Evolutionary conservation across 1,284 basidiomycete genomes (phyloP).

Genomic region (Tylopilus sp.): DNA sequence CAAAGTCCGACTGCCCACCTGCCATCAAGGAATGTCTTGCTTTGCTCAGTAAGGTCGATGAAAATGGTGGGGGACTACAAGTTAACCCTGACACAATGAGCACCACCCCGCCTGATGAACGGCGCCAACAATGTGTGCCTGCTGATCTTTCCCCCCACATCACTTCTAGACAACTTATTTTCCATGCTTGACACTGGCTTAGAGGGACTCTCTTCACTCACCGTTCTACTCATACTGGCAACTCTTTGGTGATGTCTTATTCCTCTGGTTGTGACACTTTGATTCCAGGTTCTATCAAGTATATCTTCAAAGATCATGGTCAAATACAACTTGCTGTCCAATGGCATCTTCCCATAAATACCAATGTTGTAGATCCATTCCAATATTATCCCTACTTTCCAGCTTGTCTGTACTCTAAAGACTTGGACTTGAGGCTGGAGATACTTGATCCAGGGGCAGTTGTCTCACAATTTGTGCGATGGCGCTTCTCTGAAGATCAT

Average conservation of each 20-base stretch:
- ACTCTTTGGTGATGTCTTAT: not conserved
- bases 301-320: not conserved
- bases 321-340: not conserved
- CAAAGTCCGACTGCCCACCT: not conserved
- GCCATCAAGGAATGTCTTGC: not conserved
- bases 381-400: not conserved
- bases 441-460: too few relatives aligned
- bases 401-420: not conserved
- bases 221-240: not conserved
- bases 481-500: too few relatives aligned
- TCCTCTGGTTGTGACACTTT: not conserved
- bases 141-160: too few relatives aligned
- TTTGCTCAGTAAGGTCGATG: too few relatives aligned
- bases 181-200: too few relatives aligned
- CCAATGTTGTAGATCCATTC: not conserved
- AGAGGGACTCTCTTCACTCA: too few relatives aligned
- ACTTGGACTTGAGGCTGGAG: too few relatives aligned
- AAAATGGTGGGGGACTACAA: not conserved
- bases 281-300: not conserved
- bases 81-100: not conserved
- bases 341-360: not conserved
- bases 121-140: too few relatives aligned
- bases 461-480: too few relatives aligned
- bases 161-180: too few relatives aligned
- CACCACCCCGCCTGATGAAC: too few relatives aligned